Conservation (phyloP, 768 basidiomycete species). For the Gyrodon lividus region DNA sequence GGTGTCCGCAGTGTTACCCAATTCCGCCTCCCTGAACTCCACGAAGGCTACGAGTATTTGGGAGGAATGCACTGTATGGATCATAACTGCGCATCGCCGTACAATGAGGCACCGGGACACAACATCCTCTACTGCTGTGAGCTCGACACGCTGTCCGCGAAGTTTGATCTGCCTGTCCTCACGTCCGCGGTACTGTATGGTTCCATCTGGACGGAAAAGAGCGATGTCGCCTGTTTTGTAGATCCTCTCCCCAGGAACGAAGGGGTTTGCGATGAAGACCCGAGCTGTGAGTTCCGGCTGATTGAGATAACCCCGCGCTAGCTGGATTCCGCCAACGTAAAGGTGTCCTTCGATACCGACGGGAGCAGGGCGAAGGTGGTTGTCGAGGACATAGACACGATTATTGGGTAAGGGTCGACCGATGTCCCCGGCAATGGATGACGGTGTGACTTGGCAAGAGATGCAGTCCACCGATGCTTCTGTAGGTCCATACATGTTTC, state of each 20-base stretch:
- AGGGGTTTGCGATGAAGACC: slow-evolving; percentile 18
- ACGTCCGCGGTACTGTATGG: slow-evolving; percentile 16
- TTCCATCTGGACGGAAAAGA: slow-evolving; percentile 12
- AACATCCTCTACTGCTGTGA: slow-evolving; percentile 18
- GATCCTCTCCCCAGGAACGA: slow-evolving; percentile 13
- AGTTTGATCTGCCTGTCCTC: slow-evolving; percentile 23
- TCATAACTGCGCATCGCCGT: slow-evolving; percentile 8
- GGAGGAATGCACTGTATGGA: slow-evolving; percentile 5
- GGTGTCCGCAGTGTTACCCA: not conserved
- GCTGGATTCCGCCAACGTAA: slow-evolving; percentile 22
- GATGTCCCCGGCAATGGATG: slow-evolving; percentile 9
- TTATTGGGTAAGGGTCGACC: slow-evolving; percentile 17
- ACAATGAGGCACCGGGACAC: slow-evolving; percentile 7
- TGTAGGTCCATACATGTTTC: slow-evolving; percentile 21
- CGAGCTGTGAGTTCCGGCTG: slow-evolving; percentile 13
- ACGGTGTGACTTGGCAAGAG: slow-evolving; percentile 3
- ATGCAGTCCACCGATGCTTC: slow-evolving; percentile 17
- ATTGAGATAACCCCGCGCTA: slow-evolving; percentile 21
- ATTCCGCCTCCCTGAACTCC: slow-evolving; percentile 3
- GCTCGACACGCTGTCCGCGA: slow-evolving; percentile 20
- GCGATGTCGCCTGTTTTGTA: slow-evolving; percentile 20
- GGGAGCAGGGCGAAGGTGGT: slow-evolving; percentile 8
- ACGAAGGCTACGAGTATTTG: slow-evolving; percentile 12
- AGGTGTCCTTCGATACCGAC: slow-evolving; percentile 15
- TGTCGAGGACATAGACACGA: slow-evolving; percentile 14